A percentile compares a stretch with the other conserved stretches of the same genome.
Evolutionary conservation across 1,284 basidiomycete species (phyloP).

Genomic region (Malassezia slooffiae): DNA sequence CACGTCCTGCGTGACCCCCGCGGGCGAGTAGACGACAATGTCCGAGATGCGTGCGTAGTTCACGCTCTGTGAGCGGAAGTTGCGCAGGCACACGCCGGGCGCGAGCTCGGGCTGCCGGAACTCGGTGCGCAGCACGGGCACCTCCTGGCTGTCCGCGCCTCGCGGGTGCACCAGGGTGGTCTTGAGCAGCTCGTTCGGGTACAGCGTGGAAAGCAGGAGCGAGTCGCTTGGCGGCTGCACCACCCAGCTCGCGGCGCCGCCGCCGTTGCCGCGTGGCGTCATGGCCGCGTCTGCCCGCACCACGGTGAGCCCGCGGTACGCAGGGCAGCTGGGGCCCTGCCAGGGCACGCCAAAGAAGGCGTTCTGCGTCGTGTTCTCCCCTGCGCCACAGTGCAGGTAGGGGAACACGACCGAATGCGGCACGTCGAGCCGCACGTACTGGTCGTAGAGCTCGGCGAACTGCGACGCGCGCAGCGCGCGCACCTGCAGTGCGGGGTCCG

Average conservation of each 20-base stretch:
- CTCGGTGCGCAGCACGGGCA: conserved; percentile 14
- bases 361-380: conserved; percentile 32
- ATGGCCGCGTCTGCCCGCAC: conserved; percentile 31
- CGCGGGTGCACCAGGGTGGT: background rate
- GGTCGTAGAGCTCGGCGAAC: conserved; percentile 24
- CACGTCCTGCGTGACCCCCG: conserved; percentile 29
- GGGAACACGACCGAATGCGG: conserved; percentile 39
- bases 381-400: conserved; percentile 42
- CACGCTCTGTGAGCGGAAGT: conserved; percentile 49
- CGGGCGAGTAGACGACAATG: conserved; percentile 63
- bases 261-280: background rate
- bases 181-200: conserved; percentile 24
- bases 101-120: conserved; percentile 25
- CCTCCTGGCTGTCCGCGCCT: background rate
- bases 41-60: conserved; percentile 82
- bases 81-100: conserved; percentile 34
- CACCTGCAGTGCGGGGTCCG: background rate
- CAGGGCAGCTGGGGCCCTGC: conserved; percentile 25
- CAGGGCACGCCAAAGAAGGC: conserved; percentile 32
- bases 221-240: conserved; percentile 25
- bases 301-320: conserved; percentile 41
- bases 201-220: conserved; percentile 32
- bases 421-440: conserved; percentile 30
- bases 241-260: background rate
- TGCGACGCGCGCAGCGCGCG: conserved; percentile 32